Percentiles rank a stretch among this genome's conserved stretches.
phyloP scores from a whole-genome alignment of 805 yeast genomes.

The Cyberlindnera saturnus region DNA sequence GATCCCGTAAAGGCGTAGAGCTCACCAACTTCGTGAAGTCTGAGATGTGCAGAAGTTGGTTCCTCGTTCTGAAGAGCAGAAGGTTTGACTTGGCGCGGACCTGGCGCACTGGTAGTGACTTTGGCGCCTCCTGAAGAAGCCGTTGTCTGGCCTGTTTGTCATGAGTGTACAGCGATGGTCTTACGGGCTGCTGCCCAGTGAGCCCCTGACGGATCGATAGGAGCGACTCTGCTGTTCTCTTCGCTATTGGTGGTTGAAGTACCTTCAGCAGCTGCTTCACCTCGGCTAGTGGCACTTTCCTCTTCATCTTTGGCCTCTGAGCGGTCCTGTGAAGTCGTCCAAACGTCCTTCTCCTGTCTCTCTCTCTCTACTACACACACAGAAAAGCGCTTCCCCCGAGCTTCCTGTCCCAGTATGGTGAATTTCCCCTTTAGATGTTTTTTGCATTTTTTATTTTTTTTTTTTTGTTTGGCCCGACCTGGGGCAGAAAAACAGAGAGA shows the following conservation, averaged over 20 bases:
- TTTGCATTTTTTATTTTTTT: too few relatives aligned
- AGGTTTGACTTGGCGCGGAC: constrained; percentile 25
- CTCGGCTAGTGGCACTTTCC: constrained; percentile 2
- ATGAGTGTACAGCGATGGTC: not conserved
- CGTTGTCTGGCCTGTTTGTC: not conserved
- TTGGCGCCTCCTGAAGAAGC: not conserved
- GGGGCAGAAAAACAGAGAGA: too few relatives aligned
- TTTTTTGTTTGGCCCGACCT: too few relatives aligned
- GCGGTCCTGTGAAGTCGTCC: too few relatives aligned
- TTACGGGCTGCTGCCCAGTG: too few relatives aligned
- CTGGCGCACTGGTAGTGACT: not conserved
- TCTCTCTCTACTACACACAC: too few relatives aligned
- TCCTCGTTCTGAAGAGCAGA: constrained; percentile 32
- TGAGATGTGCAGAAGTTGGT: constrained; percentile 30
- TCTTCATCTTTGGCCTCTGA: not conserved
- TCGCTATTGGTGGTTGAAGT: constrained; percentile 36
- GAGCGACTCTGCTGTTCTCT: constrained; percentile 10
- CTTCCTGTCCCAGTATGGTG: too few relatives aligned
- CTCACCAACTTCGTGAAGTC: constrained; percentile 33
- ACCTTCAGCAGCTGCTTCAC: constrained; percentile 20
- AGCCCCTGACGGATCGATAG: not conserved
- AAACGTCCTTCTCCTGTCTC: too few relatives aligned
- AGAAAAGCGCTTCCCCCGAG: too few relatives aligned
- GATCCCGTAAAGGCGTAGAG: not conserved
- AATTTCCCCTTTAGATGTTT: too few relatives aligned